Base-by-base conservation (phyloP, 768 basidiomycete species). In the Paxillus ammoniavirescens region DNA sequence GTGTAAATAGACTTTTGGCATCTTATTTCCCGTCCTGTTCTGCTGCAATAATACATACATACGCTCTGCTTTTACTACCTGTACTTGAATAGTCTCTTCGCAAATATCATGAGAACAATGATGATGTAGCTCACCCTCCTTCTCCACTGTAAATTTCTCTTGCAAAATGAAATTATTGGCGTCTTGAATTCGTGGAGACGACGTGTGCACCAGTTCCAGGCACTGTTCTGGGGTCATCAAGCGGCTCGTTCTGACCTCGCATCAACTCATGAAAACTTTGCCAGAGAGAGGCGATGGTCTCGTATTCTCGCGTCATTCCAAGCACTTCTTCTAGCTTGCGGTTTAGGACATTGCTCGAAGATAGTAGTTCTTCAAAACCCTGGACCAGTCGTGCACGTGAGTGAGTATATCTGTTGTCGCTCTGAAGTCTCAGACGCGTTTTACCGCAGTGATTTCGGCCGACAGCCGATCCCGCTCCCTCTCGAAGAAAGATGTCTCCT, bases 251-350 rank as follows among this genome's bases (percentile, higher is more conserved):
- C 17, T 79, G 78, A 42, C 71, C 76, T 23, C 78, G 79, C 89
- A 92, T 92, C 59, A 93, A 75, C 53, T 85, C 74, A 61, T 91
- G 85, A 60, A 92, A 93, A 61, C 80, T 82, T 54, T 84, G 79
- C 92, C 93, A 95, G 46, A 97, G 75, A 2, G 82, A 77, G 3
- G 93, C 91, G 40, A 95, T 91, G 2, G 89, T 93, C 47, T 88
- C 83, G 67, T 96, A 94, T 75, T 95, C 94, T 53, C 84, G 86
- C 5, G 94, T 93, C 83, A 96, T 95, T 9, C 91, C 91, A 23
- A 88, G 74, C 2, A 94, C 92, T 66, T 97, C 93, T 70, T 98
- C 94, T 15, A 96, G 79, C 65, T 93, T 94, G 57, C 93, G 83
- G 67, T 96, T 96, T 18, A 94, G 73, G 26, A 81, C 82, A 63